Evolutionary conservation across 2,329 filamentous ascomycete species (phyloP).

Genomic region (Hypoxylon sp.): DNA sequence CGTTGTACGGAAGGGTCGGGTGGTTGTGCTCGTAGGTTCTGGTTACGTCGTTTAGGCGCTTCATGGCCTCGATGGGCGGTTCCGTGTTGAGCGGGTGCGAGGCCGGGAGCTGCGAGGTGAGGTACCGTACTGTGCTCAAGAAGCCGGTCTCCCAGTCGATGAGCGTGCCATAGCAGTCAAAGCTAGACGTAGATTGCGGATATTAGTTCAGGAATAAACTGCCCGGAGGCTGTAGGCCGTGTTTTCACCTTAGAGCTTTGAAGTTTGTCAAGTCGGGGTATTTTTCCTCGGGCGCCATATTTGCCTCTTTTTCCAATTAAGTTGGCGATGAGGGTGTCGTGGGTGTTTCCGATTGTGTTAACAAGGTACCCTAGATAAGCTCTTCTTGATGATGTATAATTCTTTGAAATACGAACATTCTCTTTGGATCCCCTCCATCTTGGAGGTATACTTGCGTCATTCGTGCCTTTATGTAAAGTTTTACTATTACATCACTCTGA

Average conservation of each 20-base stretch:
- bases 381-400: not conserved
- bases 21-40: constrained; percentile 66
- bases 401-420: not conserved
- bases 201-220: not conserved
- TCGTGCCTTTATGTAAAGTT: constrained; percentile 26
- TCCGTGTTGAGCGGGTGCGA: constrained; percentile 57
- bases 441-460: constrained; percentile 27
- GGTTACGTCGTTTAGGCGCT: constrained; percentile 62
- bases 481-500: constrained; percentile 32
- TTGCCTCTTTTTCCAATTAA: constrained; percentile 28
- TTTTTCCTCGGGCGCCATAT: constrained; percentile 45
- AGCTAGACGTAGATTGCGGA: constrained; percentile 60
- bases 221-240: not conserved
- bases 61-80: constrained; percentile 58
- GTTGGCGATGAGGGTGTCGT: constrained; percentile 8
- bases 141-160: constrained; percentile 84
- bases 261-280: constrained; percentile 50
- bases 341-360: too few relatives aligned
- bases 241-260: constrained; percentile 50
- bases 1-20: constrained; percentile 71
- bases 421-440: not conserved
- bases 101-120: constrained; percentile 58
- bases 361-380: too few relatives aligned
- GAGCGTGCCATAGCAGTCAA: constrained; percentile 85
- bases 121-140: constrained; percentile 64